Evolutionary conservation across 2,329 filamentous ascomycete genomes (phyloP), one percentile per base, ranked within the genome.

Genomic region (Aspergillus sp.): DNA sequence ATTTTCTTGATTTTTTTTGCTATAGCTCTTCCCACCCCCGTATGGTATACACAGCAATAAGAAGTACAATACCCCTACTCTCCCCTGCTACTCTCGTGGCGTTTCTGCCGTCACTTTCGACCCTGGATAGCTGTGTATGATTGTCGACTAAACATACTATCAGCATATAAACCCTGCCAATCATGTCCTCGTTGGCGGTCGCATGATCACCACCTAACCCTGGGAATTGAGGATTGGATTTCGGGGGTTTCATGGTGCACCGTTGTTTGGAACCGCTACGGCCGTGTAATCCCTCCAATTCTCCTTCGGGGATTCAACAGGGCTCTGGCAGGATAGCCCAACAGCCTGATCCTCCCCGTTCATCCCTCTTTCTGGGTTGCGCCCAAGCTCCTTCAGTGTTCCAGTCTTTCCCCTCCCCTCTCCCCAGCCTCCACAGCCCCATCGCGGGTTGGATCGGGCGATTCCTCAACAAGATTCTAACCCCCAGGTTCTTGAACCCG

Each of bases 301-400:
- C 47, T n/a, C 21, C 17, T 21, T 21, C 41, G 39, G 39, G 38
- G 39, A 15, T 42, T 21, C 41, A 44, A 44, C 41, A 21, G 21
- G 41, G 17, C 41, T 44, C 51, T 19, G 17, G 17, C 17, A 11
- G 51, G 19, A 39, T 54, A 39, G 25, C 48, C 30, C 25, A 51
- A 30, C 17, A 39, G 38, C 36, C 30, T 23, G 17, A 36, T 39
- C 21, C 51, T 38, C 32, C 51, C 38, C 21, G 17, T 54, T 36
- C 30, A 30, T 36, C 10, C 8, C 30, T 32, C 32, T 41, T 42
- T 44, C 21, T 25, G 17, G 38, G 17, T 50, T 30, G 19, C 21
- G 25, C 39, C 42, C 48, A 58, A 58, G 25, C 56, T 58, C 56
- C 48, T 47, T 56, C 30, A 54, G 8, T 54, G 17, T n/a, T 41